phyloP scores from a whole-genome alignment of 768 basidiomycete species.

The Tulasnella sp. region DNA sequence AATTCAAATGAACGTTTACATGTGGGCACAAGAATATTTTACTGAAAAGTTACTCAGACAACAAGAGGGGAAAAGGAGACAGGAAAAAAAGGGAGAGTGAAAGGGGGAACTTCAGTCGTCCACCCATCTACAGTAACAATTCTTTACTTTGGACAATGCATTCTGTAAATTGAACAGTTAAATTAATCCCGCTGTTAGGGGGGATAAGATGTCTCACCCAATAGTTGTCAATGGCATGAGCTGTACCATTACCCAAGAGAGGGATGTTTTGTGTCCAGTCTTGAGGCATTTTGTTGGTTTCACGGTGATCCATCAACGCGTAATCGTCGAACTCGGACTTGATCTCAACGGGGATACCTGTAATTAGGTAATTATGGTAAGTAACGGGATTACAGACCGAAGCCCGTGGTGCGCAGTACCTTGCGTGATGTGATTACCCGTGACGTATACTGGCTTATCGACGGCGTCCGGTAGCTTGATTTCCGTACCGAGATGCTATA shows the following conservation, averaged over 20 bases:
- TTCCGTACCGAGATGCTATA: conserved; percentile 5
- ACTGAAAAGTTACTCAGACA: too few relatives aligned
- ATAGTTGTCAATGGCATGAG: neutral
- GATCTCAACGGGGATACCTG: neutral
- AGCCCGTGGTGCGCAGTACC: neutral
- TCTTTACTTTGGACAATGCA: neutral
- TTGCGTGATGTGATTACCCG: conserved; percentile 6
- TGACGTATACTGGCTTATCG: neutral
- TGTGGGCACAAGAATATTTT: too few relatives aligned
- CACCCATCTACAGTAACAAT: neutral
- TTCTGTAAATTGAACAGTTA: neutral
- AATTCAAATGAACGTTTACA: too few relatives aligned
- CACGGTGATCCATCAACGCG: neutral
- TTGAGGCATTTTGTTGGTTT: neutral
- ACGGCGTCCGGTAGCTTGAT: neutral
- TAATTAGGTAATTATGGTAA: neutral
- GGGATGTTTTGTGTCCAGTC: neutral
- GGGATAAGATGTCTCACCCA: neutral
- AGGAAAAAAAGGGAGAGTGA: too few relatives aligned
- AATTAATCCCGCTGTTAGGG: too few relatives aligned
- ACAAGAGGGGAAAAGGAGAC: too few relatives aligned
- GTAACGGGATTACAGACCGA: neutral
- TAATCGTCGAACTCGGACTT: neutral
- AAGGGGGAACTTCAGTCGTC: conserved; percentile 5
- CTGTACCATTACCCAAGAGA: neutral